Evolutionary conservation across 2,329 filamentous ascomycete genomes (phyloP).

Genomic region (Neodidymelliopsis sp.): DNA sequence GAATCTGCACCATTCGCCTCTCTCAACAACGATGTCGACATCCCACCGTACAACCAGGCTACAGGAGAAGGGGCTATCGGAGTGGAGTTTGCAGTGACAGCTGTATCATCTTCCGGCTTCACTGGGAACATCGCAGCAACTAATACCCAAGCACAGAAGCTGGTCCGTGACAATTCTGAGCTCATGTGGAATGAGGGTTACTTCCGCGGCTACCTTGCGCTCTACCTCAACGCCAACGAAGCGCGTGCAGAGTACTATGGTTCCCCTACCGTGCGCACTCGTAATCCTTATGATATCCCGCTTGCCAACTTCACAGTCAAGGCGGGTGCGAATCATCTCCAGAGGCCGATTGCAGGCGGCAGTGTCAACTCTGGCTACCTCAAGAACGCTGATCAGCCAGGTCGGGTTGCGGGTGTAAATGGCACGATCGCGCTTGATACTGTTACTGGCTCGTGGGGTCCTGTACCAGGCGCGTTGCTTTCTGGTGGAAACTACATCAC

Average conservation of each 20-base stretch:
- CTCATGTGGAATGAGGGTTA: conserved; percentile 63
- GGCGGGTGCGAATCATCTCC: conserved; percentile 64
- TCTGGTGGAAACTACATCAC: conserved; percentile 19
- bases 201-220: conserved; percentile 16
- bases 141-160: conserved; percentile 45
- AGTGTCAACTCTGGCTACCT: conserved; percentile 10
- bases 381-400: conserved; percentile 7
- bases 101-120: conserved; percentile 36
- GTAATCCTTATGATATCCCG: conserved; percentile 67
- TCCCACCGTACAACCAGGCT: conserved; percentile 39
- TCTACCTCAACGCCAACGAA: conserved; percentile 9
- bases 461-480: conserved; percentile 8
- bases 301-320: conserved; percentile 72
- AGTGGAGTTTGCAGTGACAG: conserved; percentile 66
- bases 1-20: conserved; percentile 22
- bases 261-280: conserved; percentile 62
- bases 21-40: conserved; percentile 23
- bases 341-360: conserved; percentile 51
- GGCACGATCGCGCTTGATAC: conserved; percentile 11
- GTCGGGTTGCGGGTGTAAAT: conserved; percentile 8
- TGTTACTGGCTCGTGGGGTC: conserved; percentile 5
- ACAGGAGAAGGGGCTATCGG: conserved; percentile 50
- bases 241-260: conserved; percentile 68
- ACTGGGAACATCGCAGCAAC: conserved; percentile 61
- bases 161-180: conserved; percentile 61